Evolutionary conservation across 2,329 filamentous ascomycete genomes (phyloP), one percentile per base, ranked within the genome.

Genomic region (Verticillium tricorpus): DNA sequence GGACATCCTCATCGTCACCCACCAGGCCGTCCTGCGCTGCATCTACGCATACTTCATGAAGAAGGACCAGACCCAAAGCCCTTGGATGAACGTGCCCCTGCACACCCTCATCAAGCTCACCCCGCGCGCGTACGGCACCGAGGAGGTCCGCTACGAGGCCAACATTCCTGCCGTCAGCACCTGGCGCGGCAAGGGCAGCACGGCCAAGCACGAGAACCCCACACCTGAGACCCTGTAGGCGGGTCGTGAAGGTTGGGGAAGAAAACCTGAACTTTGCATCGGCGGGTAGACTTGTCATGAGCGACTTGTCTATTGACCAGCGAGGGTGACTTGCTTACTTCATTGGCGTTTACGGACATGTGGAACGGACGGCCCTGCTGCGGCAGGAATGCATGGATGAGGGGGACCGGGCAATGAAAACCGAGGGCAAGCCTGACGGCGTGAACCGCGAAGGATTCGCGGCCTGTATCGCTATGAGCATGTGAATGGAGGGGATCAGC

Each of bases 31-130:
- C 37, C 82, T 99, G 65, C 88, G 95, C 63, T 99, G 95, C 80
- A 97, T 99, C 70, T 99, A 98, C 73, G 92, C 95, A 34, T 99
- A 99, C 77, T 99, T 98, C 76, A 97, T 97, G 90, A 96, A 98
- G 71, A 92, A 95, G 70, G 89, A 92, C 60, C 95, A 98, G 76
- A 88, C 93, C 69, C 86, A 92, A 77, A 95, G 91, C 67, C 95
- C 95, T 0, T 99, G 95, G 95, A 97, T 98, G 91, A 94, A 97
- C 71, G 95, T 99, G 9, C 95, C 95, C 7, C 82, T 99, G 64
- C 95, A 99, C 75, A 97, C 92, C 9, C 82, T 99, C 57, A 98
- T 99, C 78, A 97, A 97, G 78, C 83, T 99, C 59, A 98, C 95
- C 6, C 95, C 95, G 2, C 88, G 92, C 64, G 95, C 95, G 8